Conservation (phyloP, 2,329 filamentous ascomycete species). For the Piedraia hortae region DNA sequence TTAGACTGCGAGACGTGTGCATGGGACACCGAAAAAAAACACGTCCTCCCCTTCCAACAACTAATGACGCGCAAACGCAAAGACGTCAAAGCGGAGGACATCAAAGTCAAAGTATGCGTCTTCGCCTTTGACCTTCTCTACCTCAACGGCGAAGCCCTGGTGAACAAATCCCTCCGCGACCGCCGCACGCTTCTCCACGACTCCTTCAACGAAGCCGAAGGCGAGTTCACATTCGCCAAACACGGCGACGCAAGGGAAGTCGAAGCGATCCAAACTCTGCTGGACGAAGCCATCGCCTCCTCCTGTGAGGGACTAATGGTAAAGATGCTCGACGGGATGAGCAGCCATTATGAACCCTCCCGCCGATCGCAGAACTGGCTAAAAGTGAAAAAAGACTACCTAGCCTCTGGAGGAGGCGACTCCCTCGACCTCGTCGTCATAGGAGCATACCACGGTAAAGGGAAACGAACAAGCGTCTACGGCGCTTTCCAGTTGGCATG, state of each 20-base stretch:
- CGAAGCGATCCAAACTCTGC: constrained; percentile 72
- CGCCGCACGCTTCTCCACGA: constrained; percentile 46
- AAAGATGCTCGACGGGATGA: constrained; percentile 86
- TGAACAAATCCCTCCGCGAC: constrained; percentile 64
- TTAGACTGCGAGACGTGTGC: constrained; percentile 96
- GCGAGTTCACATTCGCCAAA: constrained; percentile 76
- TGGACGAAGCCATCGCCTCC: constrained; percentile 86
- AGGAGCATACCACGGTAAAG: constrained; percentile 78
- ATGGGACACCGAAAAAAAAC: constrained; percentile 87
- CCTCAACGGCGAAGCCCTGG: constrained; percentile 67
- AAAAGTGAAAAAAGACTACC: constrained; percentile 96
- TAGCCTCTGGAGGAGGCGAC: constrained; percentile 60
- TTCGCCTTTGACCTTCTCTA: constrained; percentile 92
- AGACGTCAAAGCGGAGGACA: constrained; percentile 81
- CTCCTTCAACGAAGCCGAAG: constrained; percentile 53
- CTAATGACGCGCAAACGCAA: constrained; percentile 96
- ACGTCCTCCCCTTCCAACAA: constrained; percentile 88
- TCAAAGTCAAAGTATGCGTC: constrained; percentile 89
- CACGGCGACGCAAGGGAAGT: constrained; percentile 67
- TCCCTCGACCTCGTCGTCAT: constrained; percentile 89
- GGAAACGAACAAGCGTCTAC: constrained; percentile 86
- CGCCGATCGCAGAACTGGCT: constrained; percentile 96
- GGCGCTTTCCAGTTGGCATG: constrained; percentile 88
- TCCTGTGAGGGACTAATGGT: constrained; percentile 97
- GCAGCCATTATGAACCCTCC: constrained; percentile 86